These are phyloP conservation scores for Komagataella mondaviorum DNA, from an alignment of 805 yeast genomes.

Conservation along the genomic window DNA sequence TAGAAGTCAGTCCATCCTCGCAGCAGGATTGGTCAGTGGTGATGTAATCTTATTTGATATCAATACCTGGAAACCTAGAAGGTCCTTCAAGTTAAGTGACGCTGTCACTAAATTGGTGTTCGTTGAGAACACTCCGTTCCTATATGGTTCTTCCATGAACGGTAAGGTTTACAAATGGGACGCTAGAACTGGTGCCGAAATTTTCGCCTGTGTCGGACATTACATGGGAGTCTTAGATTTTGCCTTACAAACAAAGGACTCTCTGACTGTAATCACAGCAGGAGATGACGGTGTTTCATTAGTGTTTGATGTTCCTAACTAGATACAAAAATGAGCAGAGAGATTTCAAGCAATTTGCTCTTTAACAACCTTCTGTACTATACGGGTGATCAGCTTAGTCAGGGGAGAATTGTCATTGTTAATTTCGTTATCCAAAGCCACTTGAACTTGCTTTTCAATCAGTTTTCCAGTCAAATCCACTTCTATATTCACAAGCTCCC, in stretches of 20 bases:
- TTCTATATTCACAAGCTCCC: slow-evolving; percentile 72
- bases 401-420: slow-evolving; percentile 33
- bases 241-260: slow-evolving; percentile 42
- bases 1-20: slow-evolving; percentile 47
- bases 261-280: slow-evolving; percentile 70
- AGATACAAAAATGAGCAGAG: background rate
- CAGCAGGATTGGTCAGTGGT: slow-evolving; percentile 85
- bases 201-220: slow-evolving; percentile 81
- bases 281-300: slow-evolving; percentile 95
- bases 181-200: slow-evolving; percentile 67
- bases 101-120: slow-evolving; percentile 75
- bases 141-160: slow-evolving; percentile 69
- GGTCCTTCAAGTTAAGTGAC: slow-evolving; percentile 55
- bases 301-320: slow-evolving; percentile 30
- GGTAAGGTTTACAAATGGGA: slow-evolving; percentile 85
- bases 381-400: slow-evolving; percentile 29
- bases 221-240: slow-evolving; percentile 90
- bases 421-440: slow-evolving; percentile 41
- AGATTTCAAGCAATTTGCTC: background rate
- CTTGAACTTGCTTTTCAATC: slow-evolving; percentile 71
- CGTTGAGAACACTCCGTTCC: slow-evolving; percentile 37
- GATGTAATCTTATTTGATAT: slow-evolving; percentile 74
- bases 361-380: slow-evolving; percentile 30
- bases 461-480: slow-evolving; percentile 92
- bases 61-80: slow-evolving; percentile 77